Conservation (phyloP, 371 early-diverging fungal species). For the Syncephalastrum monosporum region DNA sequence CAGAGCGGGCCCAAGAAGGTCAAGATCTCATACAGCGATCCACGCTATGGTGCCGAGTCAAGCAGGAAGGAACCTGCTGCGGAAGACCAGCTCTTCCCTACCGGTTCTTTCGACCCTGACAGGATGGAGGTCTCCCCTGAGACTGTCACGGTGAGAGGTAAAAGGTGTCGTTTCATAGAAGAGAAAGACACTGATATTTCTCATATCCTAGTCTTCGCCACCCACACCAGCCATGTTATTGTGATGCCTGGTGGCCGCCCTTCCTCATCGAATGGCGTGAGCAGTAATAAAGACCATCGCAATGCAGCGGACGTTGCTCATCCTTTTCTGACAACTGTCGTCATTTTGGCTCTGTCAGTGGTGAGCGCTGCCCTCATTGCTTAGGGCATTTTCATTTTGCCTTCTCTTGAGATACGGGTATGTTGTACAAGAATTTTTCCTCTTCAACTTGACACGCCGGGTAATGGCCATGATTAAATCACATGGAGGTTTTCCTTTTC, state of each 20-base stretch:
- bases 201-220: not conserved
- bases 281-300: no score
- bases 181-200: not conserved
- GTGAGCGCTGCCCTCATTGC: slow-evolving; percentile 1
- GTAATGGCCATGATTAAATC: no score
- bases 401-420: not conserved
- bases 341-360: not conserved
- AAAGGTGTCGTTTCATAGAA: not conserved
- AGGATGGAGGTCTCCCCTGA: no score
- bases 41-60: no score
- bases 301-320: not conserved
- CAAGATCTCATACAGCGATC: no score
- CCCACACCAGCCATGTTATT: slow-evolving; percentile 7
- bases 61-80: no score
- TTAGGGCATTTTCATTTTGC: not conserved
- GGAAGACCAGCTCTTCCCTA: no score
- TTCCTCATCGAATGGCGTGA: no score
- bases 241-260: slow-evolving; percentile 3
- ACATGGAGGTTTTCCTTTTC: no score
- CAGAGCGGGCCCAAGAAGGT: no score
- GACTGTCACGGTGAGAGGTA: slow-evolving; percentile 1
- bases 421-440: not conserved
- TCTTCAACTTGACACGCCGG: not conserved
- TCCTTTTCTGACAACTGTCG: not conserved
- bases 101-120: no score